Evolutionary conservation across 768 basidiomycete genomes (phyloP).

Genomic region (Pulveroboletus ravenelii): DNA sequence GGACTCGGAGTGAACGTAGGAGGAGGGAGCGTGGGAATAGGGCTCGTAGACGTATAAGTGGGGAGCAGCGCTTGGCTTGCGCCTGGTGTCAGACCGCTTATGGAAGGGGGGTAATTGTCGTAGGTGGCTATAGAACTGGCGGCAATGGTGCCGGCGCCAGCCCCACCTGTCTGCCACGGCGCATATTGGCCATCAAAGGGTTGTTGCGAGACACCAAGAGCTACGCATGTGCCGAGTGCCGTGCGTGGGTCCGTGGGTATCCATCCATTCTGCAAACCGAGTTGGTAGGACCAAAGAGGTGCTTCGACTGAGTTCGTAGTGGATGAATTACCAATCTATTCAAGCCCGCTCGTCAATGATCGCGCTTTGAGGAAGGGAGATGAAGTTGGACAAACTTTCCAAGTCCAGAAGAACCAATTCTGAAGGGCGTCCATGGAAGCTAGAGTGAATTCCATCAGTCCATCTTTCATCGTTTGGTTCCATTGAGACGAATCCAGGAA

Average conservation of each 20-base stretch:
- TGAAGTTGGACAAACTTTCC: slow-evolving; percentile 45
- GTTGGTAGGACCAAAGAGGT: slow-evolving; percentile 68
- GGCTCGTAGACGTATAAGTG: slow-evolving; percentile 60
- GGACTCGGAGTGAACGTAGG: slow-evolving; percentile 45
- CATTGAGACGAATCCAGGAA: slow-evolving; percentile 48
- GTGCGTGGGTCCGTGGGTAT: slow-evolving; percentile 69
- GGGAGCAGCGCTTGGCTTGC: slow-evolving; percentile 42
- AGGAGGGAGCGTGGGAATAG: slow-evolving; percentile 52
- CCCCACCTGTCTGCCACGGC: slow-evolving; percentile 67
- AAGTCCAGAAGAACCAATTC: slow-evolving; percentile 76
- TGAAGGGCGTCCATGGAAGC: slow-evolving; percentile 64
- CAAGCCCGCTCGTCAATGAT: neutral
- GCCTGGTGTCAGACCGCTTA: slow-evolving; percentile 40
- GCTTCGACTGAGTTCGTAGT: slow-evolving; percentile 43
- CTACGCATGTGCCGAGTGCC: slow-evolving; percentile 60
- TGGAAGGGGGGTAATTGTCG: slow-evolving; percentile 49
- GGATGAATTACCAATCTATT: slow-evolving; percentile 54
- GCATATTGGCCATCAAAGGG: slow-evolving; percentile 52
- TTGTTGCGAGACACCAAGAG: slow-evolving; percentile 41
- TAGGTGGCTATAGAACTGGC: slow-evolving; percentile 39
- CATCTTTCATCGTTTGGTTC: slow-evolving; percentile 47
- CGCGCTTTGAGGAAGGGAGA: neutral
- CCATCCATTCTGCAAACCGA: slow-evolving; percentile 71
- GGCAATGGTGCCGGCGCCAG: slow-evolving; percentile 46
- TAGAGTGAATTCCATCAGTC: slow-evolving; percentile 46